Evolutionary conservation across 139 green algal genomes (phyloP).

Genomic region (Chlamydomonas sphaeroides): DNA sequence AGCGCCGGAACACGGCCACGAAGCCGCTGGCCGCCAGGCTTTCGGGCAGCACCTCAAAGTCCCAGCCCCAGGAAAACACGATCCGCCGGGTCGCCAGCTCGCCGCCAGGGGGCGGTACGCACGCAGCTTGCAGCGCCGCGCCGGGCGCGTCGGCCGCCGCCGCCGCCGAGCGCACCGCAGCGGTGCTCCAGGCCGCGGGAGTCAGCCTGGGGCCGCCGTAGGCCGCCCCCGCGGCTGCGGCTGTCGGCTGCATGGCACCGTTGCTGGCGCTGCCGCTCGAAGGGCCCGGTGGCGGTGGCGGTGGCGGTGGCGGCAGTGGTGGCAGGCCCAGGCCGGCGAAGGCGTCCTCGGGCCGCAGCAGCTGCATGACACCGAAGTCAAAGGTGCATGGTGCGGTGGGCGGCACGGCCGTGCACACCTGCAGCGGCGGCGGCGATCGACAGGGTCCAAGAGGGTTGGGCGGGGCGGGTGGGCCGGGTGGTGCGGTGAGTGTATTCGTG

Average conservation of each 20-base stretch:
- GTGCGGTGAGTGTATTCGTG: too few relatives aligned
- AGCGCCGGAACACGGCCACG: conserved; percentile 30
- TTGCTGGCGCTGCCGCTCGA: too few relatives aligned
- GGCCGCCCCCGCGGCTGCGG: neutral
- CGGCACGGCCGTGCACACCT: conserved; percentile 11
- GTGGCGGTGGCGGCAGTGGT: too few relatives aligned
- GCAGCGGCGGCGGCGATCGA: too few relatives aligned
- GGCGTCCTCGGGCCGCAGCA: neutral
- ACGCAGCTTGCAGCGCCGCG: neutral
- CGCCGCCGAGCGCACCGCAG: neutral
- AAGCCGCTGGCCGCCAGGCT: conserved; percentile 10
- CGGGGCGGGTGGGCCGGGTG: too few relatives aligned
- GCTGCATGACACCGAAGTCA: conserved; percentile 11
- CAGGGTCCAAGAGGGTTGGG: too few relatives aligned
- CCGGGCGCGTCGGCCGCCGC: neutral
- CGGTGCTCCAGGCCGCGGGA: neutral
- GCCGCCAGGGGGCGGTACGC: neutral
- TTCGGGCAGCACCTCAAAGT: conserved; percentile 10
- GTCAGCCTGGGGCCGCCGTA: neutral
- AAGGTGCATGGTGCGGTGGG: neutral
- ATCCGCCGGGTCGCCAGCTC: neutral
- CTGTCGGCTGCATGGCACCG: too few relatives aligned
- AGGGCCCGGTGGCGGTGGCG: too few relatives aligned
- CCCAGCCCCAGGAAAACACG: conserved; percentile 20
- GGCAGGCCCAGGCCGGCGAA: neutral